These are phyloP conservation scores for Chlorella sorokiniana DNA, from an alignment of 139 green algal genomes.

Conservation along the genomic window DNA sequence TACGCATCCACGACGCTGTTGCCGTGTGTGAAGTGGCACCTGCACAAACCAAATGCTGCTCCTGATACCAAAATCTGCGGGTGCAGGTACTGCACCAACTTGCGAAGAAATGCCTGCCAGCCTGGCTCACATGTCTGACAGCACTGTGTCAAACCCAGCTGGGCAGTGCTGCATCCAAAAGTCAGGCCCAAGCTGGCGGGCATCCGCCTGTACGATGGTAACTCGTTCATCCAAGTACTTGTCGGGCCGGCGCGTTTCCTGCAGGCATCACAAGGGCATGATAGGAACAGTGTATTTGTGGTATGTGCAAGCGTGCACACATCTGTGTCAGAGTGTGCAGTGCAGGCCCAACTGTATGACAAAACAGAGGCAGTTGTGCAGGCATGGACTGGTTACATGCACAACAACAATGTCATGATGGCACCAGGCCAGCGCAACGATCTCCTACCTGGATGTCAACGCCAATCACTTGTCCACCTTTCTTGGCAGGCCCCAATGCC, in stretches of 20 bases:
- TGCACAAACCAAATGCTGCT: slow-evolving; percentile 47
- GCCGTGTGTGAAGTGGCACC: slow-evolving; percentile 78
- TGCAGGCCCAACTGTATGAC: too few relatives aligned
- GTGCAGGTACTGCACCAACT: background rate
- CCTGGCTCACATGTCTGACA: slow-evolving; percentile 21
- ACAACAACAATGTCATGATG: background rate
- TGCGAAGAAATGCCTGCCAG: background rate
- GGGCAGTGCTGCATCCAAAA: slow-evolving; percentile 53
- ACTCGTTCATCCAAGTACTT: slow-evolving; percentile 73
- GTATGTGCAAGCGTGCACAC: too few relatives aligned
- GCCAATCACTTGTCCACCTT: slow-evolving; percentile 72
- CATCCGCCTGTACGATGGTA: slow-evolving; percentile 65
- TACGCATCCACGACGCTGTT: slow-evolving; percentile 64
- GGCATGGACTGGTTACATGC: background rate
- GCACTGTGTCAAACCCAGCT: slow-evolving; percentile 34
- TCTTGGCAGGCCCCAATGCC: slow-evolving; percentile 62
- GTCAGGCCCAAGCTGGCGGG: slow-evolving; percentile 54
- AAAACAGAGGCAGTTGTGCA: background rate
- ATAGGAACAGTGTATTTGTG: background rate
- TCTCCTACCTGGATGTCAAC: slow-evolving; percentile 69
- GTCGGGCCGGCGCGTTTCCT: slow-evolving; percentile 58
- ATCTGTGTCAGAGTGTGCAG: too few relatives aligned
- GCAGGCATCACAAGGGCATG: too few relatives aligned
- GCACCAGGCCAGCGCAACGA: background rate
- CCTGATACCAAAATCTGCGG: background rate